These are phyloP conservation scores for Chaetomium olivaceum DNA, from an alignment of 2,329 filamentous ascomycete species.

Conservation along the genomic window DNA sequence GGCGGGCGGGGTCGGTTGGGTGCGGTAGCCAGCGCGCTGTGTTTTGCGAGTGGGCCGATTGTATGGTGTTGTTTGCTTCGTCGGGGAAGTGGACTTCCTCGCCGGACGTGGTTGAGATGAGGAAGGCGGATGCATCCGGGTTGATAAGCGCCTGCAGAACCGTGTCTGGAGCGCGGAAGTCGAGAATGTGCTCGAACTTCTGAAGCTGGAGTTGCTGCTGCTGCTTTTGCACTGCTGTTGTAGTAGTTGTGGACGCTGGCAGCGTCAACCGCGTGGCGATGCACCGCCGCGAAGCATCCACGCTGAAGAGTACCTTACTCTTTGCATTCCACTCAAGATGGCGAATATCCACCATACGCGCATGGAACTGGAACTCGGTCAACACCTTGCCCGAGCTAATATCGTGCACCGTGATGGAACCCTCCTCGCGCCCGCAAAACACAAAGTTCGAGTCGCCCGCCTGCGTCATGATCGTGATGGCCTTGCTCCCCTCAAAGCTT, in stretches of 20 bases:
- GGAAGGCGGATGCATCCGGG: constrained; percentile 19
- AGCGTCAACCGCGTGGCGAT: constrained; percentile 18
- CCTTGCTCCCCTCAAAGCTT: constrained; percentile 24
- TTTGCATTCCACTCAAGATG: constrained; percentile 28
- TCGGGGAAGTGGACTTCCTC: constrained; percentile 17
- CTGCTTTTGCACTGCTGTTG: constrained; percentile 19
- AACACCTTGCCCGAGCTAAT: constrained; percentile 21
- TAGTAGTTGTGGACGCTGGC: constrained; percentile 6
- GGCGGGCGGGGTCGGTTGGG: constrained; percentile 17
- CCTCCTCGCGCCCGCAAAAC: constrained; percentile 27
- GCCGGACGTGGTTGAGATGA: constrained; percentile 20
- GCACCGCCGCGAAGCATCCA: constrained; percentile 23
- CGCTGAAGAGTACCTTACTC: constrained; percentile 24
- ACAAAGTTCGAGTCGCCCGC: constrained; percentile 24
- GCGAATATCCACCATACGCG: constrained; percentile 25
- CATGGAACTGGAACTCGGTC: constrained; percentile 24
- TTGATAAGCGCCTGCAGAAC: constrained; percentile 24
- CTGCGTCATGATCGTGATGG: constrained; percentile 24
- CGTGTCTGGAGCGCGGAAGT: constrained; percentile 22
- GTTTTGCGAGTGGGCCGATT: constrained; percentile 2
- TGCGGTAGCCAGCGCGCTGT: constrained; percentile 23
- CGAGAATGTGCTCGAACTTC: constrained; percentile 19
- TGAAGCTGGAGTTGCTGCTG: constrained; percentile 14
- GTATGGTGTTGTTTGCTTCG: neutral
- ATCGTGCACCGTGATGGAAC: constrained; percentile 27